Percentiles rank a stretch among this genome's conserved stretches.
phyloP scores from a whole-genome alignment of 441 rosid genomes.

The Corymbia calophylla region DNA sequence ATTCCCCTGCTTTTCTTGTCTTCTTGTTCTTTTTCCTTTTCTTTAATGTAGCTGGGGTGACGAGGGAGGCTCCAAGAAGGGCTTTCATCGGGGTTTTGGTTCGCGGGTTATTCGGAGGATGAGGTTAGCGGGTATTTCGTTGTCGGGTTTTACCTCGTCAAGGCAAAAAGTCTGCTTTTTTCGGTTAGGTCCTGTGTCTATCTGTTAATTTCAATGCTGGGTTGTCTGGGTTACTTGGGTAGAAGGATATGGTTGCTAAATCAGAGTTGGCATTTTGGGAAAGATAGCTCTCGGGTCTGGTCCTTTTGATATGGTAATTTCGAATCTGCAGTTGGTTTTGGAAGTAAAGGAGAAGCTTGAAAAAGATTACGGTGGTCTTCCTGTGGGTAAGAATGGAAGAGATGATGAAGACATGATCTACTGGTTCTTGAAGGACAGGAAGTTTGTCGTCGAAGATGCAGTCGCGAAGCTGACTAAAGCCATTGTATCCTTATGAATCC shows the following conservation, averaged over 20 bases:
- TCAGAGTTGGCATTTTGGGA: not conserved
- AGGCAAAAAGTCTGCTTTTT: not conserved
- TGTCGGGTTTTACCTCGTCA: not conserved
- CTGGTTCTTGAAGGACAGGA: conserved; percentile 81
- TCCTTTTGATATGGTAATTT: conserved; percentile 1
- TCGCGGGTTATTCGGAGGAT: not conserved
- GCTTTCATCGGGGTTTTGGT: not conserved
- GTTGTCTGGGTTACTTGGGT: not conserved
- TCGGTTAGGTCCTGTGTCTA: not conserved
- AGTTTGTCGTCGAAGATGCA: conserved; percentile 60
- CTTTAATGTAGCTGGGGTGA: conserved; percentile 1
- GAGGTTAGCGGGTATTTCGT: not conserved
- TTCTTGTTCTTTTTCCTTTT: not conserved
- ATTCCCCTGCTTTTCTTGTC: not conserved
- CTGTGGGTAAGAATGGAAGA: conserved; percentile 83
- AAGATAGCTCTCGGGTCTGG: not conserved
- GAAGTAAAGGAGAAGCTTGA: conserved; percentile 74
- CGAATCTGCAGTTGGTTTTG: conserved; percentile 41
- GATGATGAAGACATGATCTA: conserved; percentile 93
- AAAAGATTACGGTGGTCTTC: conserved; percentile 48
- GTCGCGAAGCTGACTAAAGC: conserved; percentile 61
- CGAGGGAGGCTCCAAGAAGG: not conserved
- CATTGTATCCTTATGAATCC: conserved; percentile 57
- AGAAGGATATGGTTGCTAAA: not conserved
- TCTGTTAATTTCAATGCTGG: not conserved